phyloP scores from a whole-genome alignment of 2,329 filamentous ascomycete species.

The Ophiostoma pallidulum region DNA sequence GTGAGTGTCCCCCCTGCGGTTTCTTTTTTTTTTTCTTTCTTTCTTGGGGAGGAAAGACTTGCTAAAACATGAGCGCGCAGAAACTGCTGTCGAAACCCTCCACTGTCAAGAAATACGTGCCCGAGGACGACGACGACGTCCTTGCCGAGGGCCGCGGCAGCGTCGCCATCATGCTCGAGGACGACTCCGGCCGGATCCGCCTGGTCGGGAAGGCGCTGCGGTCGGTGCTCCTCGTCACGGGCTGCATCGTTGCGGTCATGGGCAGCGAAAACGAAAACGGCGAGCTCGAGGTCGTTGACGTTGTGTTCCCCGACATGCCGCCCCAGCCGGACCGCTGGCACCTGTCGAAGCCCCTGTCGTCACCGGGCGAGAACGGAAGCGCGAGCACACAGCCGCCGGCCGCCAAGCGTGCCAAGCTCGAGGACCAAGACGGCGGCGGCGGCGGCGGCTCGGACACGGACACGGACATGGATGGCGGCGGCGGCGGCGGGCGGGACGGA shows the following conservation, averaged over 20 bases:
- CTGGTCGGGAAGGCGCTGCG: constrained; percentile 63
- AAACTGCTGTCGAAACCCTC: constrained; percentile 40
- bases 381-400: too few species aligned
- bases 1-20: constrained; percentile 46
- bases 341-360: constrained; percentile 40
- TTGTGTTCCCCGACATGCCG: constrained; percentile 79
- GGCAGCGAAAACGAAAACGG: constrained; percentile 89
- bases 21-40: too few species aligned
- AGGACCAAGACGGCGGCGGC: constrained; percentile 35
- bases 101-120: constrained; percentile 65
- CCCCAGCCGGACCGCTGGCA: constrained; percentile 76
- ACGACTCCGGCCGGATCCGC: constrained; percentile 82
- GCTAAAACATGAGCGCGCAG: not conserved
- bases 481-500: constrained; percentile 44
- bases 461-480: constrained; percentile 45
- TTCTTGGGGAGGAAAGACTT: not conserved
- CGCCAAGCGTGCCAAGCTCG: constrained; percentile 26
- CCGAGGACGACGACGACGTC: constrained; percentile 49
- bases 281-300: constrained; percentile 84
- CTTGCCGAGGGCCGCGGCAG: constrained; percentile 17
- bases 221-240: constrained; percentile 70
- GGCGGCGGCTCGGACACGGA: constrained; percentile 36
- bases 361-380: constrained; percentile 24
- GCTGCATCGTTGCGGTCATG: constrained; percentile 87
- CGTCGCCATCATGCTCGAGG: constrained; percentile 65